These are phyloP conservation scores for Podospora tetraspora DNA, from an alignment of 495 filamentous ascomycete genomes.

Conservation along the genomic window DNA sequence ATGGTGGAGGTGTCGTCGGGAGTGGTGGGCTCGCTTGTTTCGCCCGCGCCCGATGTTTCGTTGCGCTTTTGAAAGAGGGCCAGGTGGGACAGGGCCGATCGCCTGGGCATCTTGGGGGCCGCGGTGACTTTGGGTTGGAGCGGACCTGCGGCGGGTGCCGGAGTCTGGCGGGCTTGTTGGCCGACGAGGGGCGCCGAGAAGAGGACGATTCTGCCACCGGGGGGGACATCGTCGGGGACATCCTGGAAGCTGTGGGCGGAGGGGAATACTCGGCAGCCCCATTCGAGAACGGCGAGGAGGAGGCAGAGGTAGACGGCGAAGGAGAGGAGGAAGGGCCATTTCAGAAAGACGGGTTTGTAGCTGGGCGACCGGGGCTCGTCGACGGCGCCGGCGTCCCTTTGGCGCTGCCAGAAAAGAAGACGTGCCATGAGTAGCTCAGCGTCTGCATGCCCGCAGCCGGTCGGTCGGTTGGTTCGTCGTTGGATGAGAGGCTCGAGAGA, in stretches of 20 bases:
- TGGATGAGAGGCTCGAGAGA: neutral
- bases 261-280: neutral
- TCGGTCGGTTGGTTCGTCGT: neutral
- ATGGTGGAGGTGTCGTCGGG: neutral
- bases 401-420: neutral
- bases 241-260: neutral
- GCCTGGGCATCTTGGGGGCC: neutral
- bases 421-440: neutral
- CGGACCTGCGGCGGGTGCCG: neutral
- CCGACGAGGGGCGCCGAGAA: neutral
- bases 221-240: neutral
- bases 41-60: neutral
- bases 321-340: neutral
- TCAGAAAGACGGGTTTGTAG: neutral
- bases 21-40: neutral
- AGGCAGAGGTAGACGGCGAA: constrained; percentile 1
- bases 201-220: neutral
- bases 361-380: neutral
- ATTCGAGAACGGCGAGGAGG: constrained; percentile 1
- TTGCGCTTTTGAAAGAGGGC: neutral
- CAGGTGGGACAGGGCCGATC: neutral
- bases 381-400: neutral
- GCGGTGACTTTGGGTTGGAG: neutral
- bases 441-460: neutral
- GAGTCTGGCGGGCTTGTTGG: neutral